Evolutionary conservation across 441 rosid species (phyloP), one percentile per base, ranked within the genome.

Genomic region (Adansonia rubrostipa): DNA sequence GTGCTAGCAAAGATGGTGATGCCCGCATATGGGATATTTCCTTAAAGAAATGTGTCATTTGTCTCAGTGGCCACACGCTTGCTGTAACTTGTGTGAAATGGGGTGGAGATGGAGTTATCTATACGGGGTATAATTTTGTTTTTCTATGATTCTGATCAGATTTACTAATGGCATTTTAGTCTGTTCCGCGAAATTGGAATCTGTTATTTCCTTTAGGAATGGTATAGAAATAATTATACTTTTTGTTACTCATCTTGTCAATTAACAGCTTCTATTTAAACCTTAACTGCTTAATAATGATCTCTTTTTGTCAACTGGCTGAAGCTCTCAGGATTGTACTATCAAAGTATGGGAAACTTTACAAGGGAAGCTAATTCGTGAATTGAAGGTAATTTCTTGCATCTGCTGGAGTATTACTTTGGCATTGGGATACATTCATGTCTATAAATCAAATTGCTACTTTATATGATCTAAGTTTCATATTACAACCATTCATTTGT

Each of bases 1-100:
- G 97, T 88, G 87, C 94, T 75, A 90, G 99, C 87, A 97, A 95
- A 89, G 99, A 97, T 92, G 99, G 99, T 14, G 98, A 94, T 91
- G 99, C 99, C 20, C 92, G 98, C 73, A 89, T 97, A 81, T 97
- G 98, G 99, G 99, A 94, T 76, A 66, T 92, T 75, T 78, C 93
- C 51, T 79, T 90, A 73, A 90, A 85, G 78, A 93, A 85, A 84
- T 85, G 94, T 82, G 81, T 93, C 33, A 92, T 97, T 60, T 86
- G 88, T 89, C 95, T 97, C 36, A 91, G 90, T 54, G 97, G 98
- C 9, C 99, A 95, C 78, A 92, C 94, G 6, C 96, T 93, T 85
- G 98, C 99, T 66, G 89, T 97, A 78, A 97, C 99, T 81, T 95
- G 99, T 78, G 99, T 97, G 64, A 95, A 95, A 84, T 97, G 99